Evolutionary conservation across 2,329 filamentous ascomycete genomes (phyloP).

Genomic region (Macrophomina phaseolina): DNA sequence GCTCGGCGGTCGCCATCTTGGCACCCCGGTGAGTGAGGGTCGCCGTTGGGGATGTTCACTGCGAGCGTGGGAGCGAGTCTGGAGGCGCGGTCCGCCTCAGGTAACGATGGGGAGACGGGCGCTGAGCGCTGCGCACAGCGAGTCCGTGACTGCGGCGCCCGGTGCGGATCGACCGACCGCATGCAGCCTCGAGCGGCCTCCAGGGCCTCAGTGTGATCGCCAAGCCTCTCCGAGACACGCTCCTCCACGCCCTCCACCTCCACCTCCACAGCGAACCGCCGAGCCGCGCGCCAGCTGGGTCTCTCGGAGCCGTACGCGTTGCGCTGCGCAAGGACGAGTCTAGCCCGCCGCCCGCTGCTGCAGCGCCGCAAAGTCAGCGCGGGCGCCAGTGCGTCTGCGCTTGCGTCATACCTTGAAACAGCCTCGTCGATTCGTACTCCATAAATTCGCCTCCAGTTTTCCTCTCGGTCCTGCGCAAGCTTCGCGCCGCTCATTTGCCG

Average conservation of each 20-base stretch:
- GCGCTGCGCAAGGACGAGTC: background rate
- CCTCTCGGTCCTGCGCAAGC: constrained; percentile 5
- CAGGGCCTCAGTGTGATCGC: constrained; percentile 24
- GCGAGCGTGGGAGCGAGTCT: constrained; percentile 16
- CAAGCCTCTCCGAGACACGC: constrained; percentile 15
- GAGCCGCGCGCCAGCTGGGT: constrained; percentile 12
- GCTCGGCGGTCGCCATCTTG: constrained; percentile 52
- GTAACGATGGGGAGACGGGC: constrained; percentile 20
- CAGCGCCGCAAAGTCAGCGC: background rate
- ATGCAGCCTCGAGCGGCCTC: constrained; percentile 26
- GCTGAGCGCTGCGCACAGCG: constrained; percentile 16
- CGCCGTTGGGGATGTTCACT: constrained; percentile 1
- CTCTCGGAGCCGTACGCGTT: constrained; percentile 14
- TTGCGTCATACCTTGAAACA: constrained; percentile 5
- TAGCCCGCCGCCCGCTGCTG: constrained; percentile 3
- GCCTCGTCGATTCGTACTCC: background rate
- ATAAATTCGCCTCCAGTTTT: background rate
- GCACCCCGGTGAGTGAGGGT: constrained; percentile 20
- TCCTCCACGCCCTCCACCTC: constrained; percentile 9
- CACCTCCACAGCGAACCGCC: background rate
- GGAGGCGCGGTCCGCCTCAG: constrained; percentile 12
- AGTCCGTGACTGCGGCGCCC: constrained; percentile 22
- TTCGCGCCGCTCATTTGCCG: constrained; percentile 13
- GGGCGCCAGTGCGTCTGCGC: background rate
- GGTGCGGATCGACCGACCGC: constrained; percentile 19